These are phyloP conservation scores for Phialocephala subalpina DNA, from an alignment of 2,329 filamentous ascomycete species.

Conservation along the genomic window DNA sequence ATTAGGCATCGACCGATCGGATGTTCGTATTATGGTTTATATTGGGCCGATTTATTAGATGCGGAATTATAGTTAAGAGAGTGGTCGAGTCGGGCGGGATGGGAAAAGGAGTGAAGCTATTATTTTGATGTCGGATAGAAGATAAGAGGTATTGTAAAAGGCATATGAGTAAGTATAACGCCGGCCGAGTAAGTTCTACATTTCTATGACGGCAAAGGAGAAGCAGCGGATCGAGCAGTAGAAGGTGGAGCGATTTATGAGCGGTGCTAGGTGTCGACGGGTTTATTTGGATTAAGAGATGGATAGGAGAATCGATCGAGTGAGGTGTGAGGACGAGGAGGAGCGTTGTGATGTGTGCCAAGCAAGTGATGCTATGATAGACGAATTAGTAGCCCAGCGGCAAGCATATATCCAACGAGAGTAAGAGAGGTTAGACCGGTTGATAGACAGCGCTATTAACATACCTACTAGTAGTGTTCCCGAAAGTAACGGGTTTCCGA, in stretches of 20 bases:
- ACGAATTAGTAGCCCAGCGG: too few species aligned
- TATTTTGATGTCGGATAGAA: not conserved
- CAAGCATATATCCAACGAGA: too few species aligned
- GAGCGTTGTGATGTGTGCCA: slow-evolving; percentile 7
- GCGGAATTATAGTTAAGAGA: slow-evolving; percentile 7
- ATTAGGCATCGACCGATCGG: slow-evolving; percentile 10
- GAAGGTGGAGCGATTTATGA: not conserved
- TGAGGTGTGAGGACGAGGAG: slow-evolving; percentile 10
- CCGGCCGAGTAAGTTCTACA: slow-evolving; percentile 3
- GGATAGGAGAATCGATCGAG: slow-evolving; percentile 5
- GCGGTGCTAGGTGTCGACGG: not conserved
- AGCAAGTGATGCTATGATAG: slow-evolving; percentile 12
- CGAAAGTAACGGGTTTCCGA: not conserved
- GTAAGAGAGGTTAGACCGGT: slow-evolving; percentile 10
- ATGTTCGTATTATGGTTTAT: slow-evolving; percentile 7
- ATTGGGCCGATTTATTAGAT: slow-evolving; percentile 12
- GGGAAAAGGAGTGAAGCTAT: slow-evolving; percentile 3
- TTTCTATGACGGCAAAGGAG: slow-evolving; percentile 8
- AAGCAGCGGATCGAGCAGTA: too few species aligned
- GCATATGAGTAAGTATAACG: slow-evolving; percentile 3
- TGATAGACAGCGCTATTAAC: slow-evolving; percentile 10
- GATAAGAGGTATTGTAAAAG: too few species aligned
- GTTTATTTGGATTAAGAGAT: slow-evolving; percentile 14
- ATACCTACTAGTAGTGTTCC: slow-evolving; percentile 8
- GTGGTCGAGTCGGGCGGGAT: slow-evolving; percentile 10